A percentile compares a stretch with the other conserved stretches of the same genome.
phyloP scores from a whole-genome alignment of 352 stramenopile species.

The Phytophthora colocasiae region DNA sequence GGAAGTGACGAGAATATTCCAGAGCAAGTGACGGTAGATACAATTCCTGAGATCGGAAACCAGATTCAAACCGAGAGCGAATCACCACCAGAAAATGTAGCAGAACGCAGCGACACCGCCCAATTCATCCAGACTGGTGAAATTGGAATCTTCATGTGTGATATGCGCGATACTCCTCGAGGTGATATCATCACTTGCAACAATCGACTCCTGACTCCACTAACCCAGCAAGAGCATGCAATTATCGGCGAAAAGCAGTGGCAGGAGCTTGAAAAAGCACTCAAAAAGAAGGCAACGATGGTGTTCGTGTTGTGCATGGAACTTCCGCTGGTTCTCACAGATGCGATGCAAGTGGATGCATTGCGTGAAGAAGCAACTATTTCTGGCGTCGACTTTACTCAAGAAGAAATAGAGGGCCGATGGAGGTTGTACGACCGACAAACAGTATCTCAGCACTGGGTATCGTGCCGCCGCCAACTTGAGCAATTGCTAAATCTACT shows the following conservation, averaged over 20 bases:
- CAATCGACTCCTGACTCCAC: conserved; percentile 51
- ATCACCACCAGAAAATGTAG: neutral
- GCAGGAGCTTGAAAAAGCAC: conserved; percentile 65
- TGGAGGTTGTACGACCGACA: conserved; percentile 72
- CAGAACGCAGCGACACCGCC: conserved; percentile 18
- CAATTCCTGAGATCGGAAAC: neutral
- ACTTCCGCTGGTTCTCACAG: conserved; percentile 69
- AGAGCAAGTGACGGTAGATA: neutral
- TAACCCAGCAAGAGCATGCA: conserved; percentile 58
- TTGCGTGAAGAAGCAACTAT: conserved; percentile 41
- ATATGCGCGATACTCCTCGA: conserved; percentile 46
- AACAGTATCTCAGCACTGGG: conserved; percentile 66
- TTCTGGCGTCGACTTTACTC: conserved; percentile 4
- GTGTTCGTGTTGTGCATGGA: conserved; percentile 73
- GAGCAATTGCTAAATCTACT: conserved; percentile 74
- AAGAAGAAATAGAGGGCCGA: conserved; percentile 30
- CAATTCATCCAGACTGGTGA: conserved; percentile 54
- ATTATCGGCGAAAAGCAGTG: conserved; percentile 76
- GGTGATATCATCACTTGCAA: conserved; percentile 74
- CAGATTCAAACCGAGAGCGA: conserved; percentile 9
- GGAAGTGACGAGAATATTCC: neutral
- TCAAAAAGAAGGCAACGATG: conserved; percentile 73
- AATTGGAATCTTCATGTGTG: conserved; percentile 72
- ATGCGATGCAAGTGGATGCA: conserved; percentile 49
- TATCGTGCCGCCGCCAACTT: conserved; percentile 68